Conservation (phyloP, 2,329 filamentous ascomycete species). For the Pyrenochaeta sp. region DNA sequence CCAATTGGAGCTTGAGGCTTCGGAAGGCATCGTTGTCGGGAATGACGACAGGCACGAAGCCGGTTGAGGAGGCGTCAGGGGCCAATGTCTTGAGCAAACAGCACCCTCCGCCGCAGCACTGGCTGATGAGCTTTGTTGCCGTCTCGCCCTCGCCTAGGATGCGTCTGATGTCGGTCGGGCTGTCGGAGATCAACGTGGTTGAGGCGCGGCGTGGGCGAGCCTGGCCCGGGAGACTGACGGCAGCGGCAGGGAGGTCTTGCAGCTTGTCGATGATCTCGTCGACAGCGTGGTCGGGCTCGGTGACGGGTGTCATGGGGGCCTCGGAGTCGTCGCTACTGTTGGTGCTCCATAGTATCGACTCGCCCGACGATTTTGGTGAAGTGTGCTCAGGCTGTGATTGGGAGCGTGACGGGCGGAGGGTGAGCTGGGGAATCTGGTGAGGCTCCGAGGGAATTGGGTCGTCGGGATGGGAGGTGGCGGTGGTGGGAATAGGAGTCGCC, state of each 20-base stretch:
- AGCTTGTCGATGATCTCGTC: slow-evolving; percentile 55
- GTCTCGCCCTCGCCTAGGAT: slow-evolving; percentile 63
- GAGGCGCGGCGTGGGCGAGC: slow-evolving; percentile 66
- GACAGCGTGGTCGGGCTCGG: slow-evolving; percentile 50
- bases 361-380: slow-evolving; percentile 51
- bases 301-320: slow-evolving; percentile 53
- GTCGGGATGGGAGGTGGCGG: slow-evolving; percentile 54
- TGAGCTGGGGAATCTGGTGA: slow-evolving; percentile 38
- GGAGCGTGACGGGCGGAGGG: slow-evolving; percentile 23
- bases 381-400: slow-evolving; percentile 37
- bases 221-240: slow-evolving; percentile 47
- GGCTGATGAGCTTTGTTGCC: slow-evolving; percentile 67
- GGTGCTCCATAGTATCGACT: slow-evolving; percentile 51
- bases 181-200: slow-evolving; percentile 69
- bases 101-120: slow-evolving; percentile 70
- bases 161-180: slow-evolving; percentile 64
- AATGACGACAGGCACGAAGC: slow-evolving; percentile 57
- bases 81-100: slow-evolving; percentile 66
- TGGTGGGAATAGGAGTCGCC: slow-evolving; percentile 46
- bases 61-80: slow-evolving; percentile 53
- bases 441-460: slow-evolving; percentile 57
- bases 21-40: slow-evolving; percentile 88
- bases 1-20: slow-evolving; percentile 78
- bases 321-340: slow-evolving; percentile 53
- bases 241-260: slow-evolving; percentile 45